Percentiles rank a stretch among this genome's conserved stretches.
phyloP scores from a whole-genome alignment of 2,329 filamentous ascomycete genomes.

The Colletotrichum scovillei region DNA sequence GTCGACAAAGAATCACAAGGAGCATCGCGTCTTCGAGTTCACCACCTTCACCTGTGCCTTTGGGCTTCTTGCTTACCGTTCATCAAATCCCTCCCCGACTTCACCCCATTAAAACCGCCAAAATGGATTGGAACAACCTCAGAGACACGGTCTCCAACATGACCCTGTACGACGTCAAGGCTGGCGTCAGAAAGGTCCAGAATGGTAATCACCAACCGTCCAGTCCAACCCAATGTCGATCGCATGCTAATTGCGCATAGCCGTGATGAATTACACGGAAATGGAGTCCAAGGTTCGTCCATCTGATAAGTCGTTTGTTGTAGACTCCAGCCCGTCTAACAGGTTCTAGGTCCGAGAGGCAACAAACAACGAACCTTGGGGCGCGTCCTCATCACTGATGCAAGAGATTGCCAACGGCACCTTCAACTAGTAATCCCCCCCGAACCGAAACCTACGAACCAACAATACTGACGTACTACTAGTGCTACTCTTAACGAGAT shows the following conservation, averaged over 20 bases:
- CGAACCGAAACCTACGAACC: neutral
- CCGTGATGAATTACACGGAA: constrained; percentile 98
- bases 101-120: constrained; percentile 38
- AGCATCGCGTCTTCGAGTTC: constrained; percentile 6
- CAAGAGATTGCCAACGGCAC: constrained; percentile 98
- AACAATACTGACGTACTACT: constrained; percentile 16
- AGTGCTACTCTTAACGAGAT: constrained; percentile 98
- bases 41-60: constrained; percentile 8
- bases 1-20: constrained; percentile 32
- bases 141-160: constrained; percentile 91
- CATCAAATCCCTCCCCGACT: constrained; percentile 15
- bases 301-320: constrained; percentile 10
- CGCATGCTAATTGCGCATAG: constrained; percentile 60
- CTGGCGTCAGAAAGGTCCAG: constrained; percentile 92
- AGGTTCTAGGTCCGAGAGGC: constrained; percentile 85
- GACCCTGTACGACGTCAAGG: constrained; percentile 95
- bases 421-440: constrained; percentile 85
- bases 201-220: constrained; percentile 75
- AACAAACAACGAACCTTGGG: constrained; percentile 99
- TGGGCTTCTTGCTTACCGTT: neutral
- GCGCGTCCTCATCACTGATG: constrained; percentile 85
- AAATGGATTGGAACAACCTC: constrained; percentile 87
- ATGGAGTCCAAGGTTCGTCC: constrained; percentile 77
- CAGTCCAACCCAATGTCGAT: constrained; percentile 14
- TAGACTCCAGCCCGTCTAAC: constrained; percentile 35